These are phyloP conservation scores for Hemileia vastatrix DNA, from an alignment of 1,284 basidiomycete genomes.

Conservation along the genomic window DNA sequence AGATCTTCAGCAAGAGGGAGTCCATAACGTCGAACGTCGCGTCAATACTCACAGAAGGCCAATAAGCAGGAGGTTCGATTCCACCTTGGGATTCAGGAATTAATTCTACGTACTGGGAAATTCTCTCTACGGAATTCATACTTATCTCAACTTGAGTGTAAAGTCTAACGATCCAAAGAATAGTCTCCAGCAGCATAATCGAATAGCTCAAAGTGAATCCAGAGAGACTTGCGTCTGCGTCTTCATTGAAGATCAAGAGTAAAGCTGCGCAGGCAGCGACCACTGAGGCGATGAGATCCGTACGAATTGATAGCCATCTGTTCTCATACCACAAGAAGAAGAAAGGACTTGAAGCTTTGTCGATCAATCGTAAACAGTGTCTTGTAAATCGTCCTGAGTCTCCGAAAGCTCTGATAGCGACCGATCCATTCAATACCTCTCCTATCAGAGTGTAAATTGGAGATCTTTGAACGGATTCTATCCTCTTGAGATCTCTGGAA, in stretches of 20 bases:
- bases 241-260: slow-evolving; percentile 31
- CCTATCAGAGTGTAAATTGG: slow-evolving; percentile 42
- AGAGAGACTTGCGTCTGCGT: slow-evolving; percentile 38
- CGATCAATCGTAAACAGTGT: slow-evolving; percentile 39
- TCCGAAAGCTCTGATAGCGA: slow-evolving; percentile 41
- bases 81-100: slow-evolving; percentile 34
- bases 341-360: slow-evolving; percentile 41
- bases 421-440: slow-evolving; percentile 39
- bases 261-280: slow-evolving; percentile 36
- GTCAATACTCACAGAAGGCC: slow-evolving; percentile 33
- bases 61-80: slow-evolving; percentile 39
- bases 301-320: slow-evolving; percentile 44
- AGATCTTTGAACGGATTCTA: slow-evolving; percentile 41
- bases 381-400: slow-evolving; percentile 40
- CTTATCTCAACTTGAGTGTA: slow-evolving; percentile 37
- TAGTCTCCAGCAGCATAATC: slow-evolving; percentile 40
- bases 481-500: slow-evolving; percentile 41
- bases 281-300: slow-evolving; percentile 37
- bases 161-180: slow-evolving; percentile 42
- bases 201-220: slow-evolving; percentile 39
- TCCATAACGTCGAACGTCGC: no score
- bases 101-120: slow-evolving; percentile 40
- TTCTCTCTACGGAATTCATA: slow-evolving; percentile 39
- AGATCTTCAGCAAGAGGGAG: no score
- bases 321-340: slow-evolving; percentile 44